Conservation (phyloP, 2,329 filamentous ascomycete genomes). For the Sclerotinia minor region DNA sequence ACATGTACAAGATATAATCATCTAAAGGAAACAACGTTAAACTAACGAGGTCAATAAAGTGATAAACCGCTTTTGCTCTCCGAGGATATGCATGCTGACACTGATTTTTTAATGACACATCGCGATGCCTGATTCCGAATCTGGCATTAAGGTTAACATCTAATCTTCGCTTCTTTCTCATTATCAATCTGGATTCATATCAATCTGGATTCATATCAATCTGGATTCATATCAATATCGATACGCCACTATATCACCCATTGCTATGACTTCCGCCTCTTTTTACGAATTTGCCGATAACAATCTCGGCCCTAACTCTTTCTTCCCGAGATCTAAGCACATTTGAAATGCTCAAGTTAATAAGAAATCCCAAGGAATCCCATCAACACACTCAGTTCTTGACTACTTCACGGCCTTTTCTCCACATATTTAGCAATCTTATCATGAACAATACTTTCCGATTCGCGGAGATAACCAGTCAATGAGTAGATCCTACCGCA, state of each 20-base stretch:
- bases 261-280: not conserved
- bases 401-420: not conserved
- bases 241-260: not conserved
- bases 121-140: not conserved
- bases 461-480: not conserved
- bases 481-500: slow-evolving; percentile 6
- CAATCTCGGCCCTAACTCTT: not conserved
- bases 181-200: too few species aligned
- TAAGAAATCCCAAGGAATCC: not conserved
- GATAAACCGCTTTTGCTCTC: not conserved
- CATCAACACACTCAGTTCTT: not conserved
- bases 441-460: too few species aligned
- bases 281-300: not conserved
- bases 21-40: not conserved
- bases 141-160: not conserved
- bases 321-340: not conserved
- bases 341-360: not conserved
- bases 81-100: not conserved
- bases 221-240: not conserved
- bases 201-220: too few species aligned
- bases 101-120: not conserved
- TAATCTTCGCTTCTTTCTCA: not conserved
- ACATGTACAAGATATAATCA: too few species aligned
- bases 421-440: slow-evolving; percentile 2
- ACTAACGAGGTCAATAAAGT: not conserved